phyloP scores from a whole-genome alignment of 2,329 filamentous ascomycete genomes.

The Fusarium nisikadoi region DNA sequence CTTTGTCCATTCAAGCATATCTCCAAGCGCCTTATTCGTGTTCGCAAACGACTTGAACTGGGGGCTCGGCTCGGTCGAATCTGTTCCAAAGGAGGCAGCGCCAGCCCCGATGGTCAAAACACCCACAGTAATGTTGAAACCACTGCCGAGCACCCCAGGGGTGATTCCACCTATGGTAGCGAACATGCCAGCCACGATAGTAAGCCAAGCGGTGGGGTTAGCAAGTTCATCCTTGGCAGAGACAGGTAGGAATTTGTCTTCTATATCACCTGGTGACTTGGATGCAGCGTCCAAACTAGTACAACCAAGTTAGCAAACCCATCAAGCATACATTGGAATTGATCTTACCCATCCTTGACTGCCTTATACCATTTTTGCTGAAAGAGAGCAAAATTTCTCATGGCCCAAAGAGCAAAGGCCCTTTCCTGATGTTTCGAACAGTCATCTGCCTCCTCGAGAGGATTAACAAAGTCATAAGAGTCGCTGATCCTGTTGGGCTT shows the following conservation, averaged over 20 bases:
- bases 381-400: background rate
- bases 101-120: background rate
- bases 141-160: background rate
- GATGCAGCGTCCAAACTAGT: background rate
- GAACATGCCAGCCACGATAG: background rate
- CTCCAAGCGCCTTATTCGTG: background rate
- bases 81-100: background rate
- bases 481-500: background rate
- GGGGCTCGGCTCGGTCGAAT: background rate
- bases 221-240: background rate
- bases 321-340: rapidly evolving
- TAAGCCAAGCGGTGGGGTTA: background rate
- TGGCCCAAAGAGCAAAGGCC: background rate
- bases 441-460: background rate
- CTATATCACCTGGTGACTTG: background rate
- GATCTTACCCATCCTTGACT: background rate
- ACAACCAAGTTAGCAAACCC: background rate
- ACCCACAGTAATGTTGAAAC: background rate
- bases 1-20: background rate
- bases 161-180: background rate
- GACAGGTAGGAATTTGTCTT: background rate
- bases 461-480: background rate
- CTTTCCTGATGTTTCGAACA: background rate
- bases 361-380: conserved; percentile 2
- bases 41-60: background rate